Percentiles rank a stretch among this genome's conserved stretches.
Conservation (phyloP, 495 filamentous ascomycete genomes). For the Penicillium parvum region DNA sequence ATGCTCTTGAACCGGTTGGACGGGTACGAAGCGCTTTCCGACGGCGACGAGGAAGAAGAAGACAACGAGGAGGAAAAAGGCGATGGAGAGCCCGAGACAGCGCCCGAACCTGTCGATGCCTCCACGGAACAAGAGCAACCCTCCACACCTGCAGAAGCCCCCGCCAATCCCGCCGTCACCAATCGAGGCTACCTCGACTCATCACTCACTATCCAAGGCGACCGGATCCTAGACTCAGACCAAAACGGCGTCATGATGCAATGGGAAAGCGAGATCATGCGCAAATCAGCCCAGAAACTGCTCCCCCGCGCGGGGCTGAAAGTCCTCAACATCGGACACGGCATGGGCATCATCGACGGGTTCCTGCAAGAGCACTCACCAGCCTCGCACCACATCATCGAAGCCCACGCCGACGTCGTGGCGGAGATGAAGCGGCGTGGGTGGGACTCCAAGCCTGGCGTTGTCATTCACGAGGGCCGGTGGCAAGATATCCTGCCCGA, state of each 20-base stretch:
- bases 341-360: constrained; percentile 93
- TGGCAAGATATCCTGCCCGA: constrained; percentile 81
- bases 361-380: constrained; percentile 70
- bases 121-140: constrained; percentile 16
- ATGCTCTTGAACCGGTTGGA: constrained; percentile 72
- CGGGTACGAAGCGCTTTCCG: constrained; percentile 69
- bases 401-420: constrained; percentile 83
- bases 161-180: constrained; percentile 41
- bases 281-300: constrained; percentile 61
- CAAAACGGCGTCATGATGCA: constrained; percentile 96
- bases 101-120: constrained; percentile 31
- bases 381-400: constrained; percentile 75
- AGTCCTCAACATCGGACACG: constrained; percentile 89
- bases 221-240: constrained; percentile 72
- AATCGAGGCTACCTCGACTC: constrained; percentile 75
- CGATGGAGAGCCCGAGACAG: constrained; percentile 17
- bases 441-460: constrained; percentile 61
- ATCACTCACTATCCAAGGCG: constrained; percentile 64
- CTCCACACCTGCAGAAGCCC: constrained; percentile 11
- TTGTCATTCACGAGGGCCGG: constrained; percentile 63
- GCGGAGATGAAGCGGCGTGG: constrained; percentile 58
- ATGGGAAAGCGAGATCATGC: constrained; percentile 93
- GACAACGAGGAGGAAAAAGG: constrained; percentile 18
- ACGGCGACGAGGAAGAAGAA: constrained; percentile 55
- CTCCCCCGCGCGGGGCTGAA: constrained; percentile 56